Base-by-base conservation (phyloP, 495 filamentous ascomycete species). In the Cudoniella acicularis region DNA sequence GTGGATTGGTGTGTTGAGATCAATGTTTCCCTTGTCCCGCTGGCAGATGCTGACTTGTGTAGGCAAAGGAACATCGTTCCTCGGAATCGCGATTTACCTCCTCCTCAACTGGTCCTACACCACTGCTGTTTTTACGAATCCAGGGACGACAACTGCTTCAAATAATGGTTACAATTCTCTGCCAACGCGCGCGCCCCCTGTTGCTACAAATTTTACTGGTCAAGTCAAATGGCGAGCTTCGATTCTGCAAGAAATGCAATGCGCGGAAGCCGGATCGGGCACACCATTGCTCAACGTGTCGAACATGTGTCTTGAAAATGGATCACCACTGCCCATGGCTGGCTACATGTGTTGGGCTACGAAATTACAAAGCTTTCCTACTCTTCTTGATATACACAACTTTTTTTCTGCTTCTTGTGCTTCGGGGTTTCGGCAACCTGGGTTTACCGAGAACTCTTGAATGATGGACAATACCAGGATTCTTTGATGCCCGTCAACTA, bases 241-340 rank as follows among this genome's bases (percentile, higher is more conserved):
- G 94, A 30, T 98, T 87, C 75, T 98, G 94, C 78, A 98, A 98
- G 76, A 98, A 98, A 75, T 98, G 94, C 73, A 87, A 93, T 73
- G 85, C 84, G 26, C 83, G 85, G 52, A 98, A 98, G 75, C 94
- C 94, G 43, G 95, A 98, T 73, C 92, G 94, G 25, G 84, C 95
- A 30, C 94, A 98, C 69, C 94, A 98, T 77, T 98, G 94, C 79
- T 93, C 88, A 11, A 90, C 90, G 13, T 98, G 94, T 72, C 83
- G 86, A 56, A 85, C 87, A 60, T 98, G 94, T 70, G 93, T 98
- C 10, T 77, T 98, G 68, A 98, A 98, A 74, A 98, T 98, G 94
- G 94, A 98, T 71, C 94, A 98, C 71, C 94, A 98, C 75, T 98
- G 94, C 66, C 94, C 94, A 4, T 98, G 94, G 94, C 80, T 98